Base-by-base conservation (phyloP, 495 filamentous ascomycete species). In the Xylaria intraflava region DNA sequence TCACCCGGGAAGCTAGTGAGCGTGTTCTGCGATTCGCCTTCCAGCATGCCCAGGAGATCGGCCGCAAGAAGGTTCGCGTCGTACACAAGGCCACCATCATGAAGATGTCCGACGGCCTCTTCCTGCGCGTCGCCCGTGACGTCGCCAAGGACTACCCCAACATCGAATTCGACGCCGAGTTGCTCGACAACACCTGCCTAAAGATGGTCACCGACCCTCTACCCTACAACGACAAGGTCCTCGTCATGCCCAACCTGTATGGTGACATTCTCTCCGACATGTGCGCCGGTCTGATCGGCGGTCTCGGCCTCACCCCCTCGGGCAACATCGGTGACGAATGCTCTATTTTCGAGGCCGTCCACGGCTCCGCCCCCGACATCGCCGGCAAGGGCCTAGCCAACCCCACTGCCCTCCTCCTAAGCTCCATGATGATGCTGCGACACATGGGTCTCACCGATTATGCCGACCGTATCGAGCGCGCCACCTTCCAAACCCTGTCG, bases 11-110 rank as follows among this genome's bases (percentile, higher is more conserved):
- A 59, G 94, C 94, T 46, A 89, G 82, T 61, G 93, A 98, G 82
- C 83, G 93, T 55, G 94, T 98, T 36, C 82, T 96, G 33, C 83
- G 89, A 58, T 98, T 89, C 72, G 93, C 94, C 55, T 98, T 98
- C 84, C 91, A 97, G 72, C 90, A 97, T 65, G 93, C 93, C 62
- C 79, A 90, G 70, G 81, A 88, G 46, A 87, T 96, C 58, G 88
- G 90, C 65, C 87, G 87, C 78, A 87, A 83, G 69, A 96, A 96
- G 83, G 93, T 98, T 56, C 87, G 93, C 58, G 92, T 86, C 35
- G 93, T 97, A 47, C 92, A 97, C 83, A 97, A 97, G 83, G 93
- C 92, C 65, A 98, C 94, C 65, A 98, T 97, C 79, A 97, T 97
- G 93, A 98, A 98, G 85, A 97, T 97, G 94, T 86, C 81, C 72